A percentile compares a stretch with the other conserved stretches of the same genome.
Evolutionary conservation across 768 basidiomycete species (phyloP).

Genomic region (Termitomyces heimii): DNA sequence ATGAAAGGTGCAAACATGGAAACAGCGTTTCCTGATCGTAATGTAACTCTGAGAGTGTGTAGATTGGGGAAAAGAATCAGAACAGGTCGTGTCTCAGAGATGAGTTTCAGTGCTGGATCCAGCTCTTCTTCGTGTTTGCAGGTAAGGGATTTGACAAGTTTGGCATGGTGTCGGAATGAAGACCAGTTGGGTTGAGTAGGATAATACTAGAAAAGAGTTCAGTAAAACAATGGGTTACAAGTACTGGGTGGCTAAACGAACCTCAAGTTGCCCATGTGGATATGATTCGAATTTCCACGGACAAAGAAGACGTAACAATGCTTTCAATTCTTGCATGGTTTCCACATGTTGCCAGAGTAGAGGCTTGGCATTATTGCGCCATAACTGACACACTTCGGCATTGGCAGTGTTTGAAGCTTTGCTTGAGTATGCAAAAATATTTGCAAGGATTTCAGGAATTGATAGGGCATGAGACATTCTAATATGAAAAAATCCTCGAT

Average conservation of each 20-base stretch:
- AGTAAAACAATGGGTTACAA: not conserved
- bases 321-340: not conserved
- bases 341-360: not conserved
- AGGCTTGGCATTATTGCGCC: not conserved
- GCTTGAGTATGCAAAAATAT: not conserved
- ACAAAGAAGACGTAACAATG: not conserved
- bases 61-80: not conserved
- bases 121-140: not conserved
- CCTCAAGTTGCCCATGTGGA: not conserved
- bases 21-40: too few species aligned
- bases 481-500: too few species aligned
- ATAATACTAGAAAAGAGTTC: not conserved
- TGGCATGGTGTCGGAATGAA: not conserved
- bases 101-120: not conserved
- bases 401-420: conserved; percentile 1
- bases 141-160: not conserved
- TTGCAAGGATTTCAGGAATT: not conserved
- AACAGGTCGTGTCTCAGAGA: not conserved
- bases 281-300: not conserved
- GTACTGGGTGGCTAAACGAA: not conserved
- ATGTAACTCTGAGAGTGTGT: not conserved
- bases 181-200: not conserved
- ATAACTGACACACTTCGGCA: not conserved
- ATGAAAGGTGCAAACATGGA: not conserved
- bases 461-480: not conserved